A percentile compares a stretch with the other conserved stretches of the same genome.
These are phyloP conservation scores for Magnaporthales sp. DNA, from an alignment of 2,329 filamentous ascomycete genomes.

Conservation along the genomic window DNA sequence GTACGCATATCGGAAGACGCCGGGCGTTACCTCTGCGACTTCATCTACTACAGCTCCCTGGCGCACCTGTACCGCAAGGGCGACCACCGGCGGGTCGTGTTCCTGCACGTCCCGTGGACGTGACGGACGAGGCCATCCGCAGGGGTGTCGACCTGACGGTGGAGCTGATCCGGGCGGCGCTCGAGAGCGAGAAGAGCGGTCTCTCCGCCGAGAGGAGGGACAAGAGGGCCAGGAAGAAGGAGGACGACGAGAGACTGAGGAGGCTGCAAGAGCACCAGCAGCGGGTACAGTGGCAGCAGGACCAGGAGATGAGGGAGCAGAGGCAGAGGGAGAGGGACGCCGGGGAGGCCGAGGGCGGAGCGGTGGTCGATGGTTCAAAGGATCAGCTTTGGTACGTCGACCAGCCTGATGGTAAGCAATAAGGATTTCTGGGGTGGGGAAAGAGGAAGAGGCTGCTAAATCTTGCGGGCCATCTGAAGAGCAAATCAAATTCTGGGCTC, in stretches of 20 bases:
- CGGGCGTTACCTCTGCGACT: constrained; percentile 69
- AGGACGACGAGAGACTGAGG: background rate
- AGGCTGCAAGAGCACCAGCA: background rate
- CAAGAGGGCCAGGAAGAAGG: background rate
- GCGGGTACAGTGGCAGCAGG: background rate
- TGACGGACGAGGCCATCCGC: constrained; percentile 36
- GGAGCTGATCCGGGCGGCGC: constrained; percentile 48
- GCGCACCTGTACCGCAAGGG: constrained; percentile 42
- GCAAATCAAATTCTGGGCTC: background rate
- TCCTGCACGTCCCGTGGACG: constrained; percentile 61
- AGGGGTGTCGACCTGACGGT: constrained; percentile 42
- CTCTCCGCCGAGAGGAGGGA: background rate
- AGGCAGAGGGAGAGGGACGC: background rate
- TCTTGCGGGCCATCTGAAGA: background rate
- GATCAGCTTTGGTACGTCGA: background rate
- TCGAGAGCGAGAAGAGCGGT: constrained; percentile 34
- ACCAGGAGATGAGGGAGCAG: background rate
- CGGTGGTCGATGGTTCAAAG: background rate
- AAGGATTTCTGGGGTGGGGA: background rate
- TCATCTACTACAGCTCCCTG: constrained; percentile 65
- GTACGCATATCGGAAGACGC: constrained; percentile 59
- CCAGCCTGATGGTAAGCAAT: background rate
- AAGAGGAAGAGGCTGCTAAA: background rate
- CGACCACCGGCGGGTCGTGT: constrained; percentile 46
- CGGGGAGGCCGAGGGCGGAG: background rate